Evolutionary conservation across 2,329 filamentous ascomycete genomes (phyloP), one percentile per base, ranked within the genome.

Genomic region (Trichophyton equinum): DNA sequence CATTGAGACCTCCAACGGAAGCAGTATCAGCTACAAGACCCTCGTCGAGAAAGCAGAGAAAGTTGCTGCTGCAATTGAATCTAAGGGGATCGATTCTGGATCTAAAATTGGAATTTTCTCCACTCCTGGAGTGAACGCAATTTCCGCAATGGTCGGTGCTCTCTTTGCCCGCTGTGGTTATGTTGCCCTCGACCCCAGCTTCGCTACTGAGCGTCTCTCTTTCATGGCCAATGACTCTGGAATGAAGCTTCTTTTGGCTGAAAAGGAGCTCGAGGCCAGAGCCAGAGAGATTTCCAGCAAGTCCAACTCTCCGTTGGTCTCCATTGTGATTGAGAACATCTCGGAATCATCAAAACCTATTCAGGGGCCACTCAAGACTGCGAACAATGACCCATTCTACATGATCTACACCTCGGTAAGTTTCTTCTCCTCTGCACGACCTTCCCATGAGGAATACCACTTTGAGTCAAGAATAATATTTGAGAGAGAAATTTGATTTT

Each of bases 351-450:
- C 58, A 57, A 44, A 36, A 51, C 55, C 57, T 53, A 38, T 60
- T 60, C 22, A 60, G 9, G 27, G n/a, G 18, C 27, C 44, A 8
- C 57, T 22, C 57, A 46, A 59, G 18, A 46, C 57, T 13, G 57
- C 57, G 11, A 59, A 59, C 13, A 27, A 61, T 30, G 63, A 67
- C 46, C 65, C 64, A 1, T 67, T 67, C 55, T 67, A 67, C 53
- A 62, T 65, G 36, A 65, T 67, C 6, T 67, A 67, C 46, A 67
- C 66, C 30, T 67, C 65, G 36, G 65, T 67, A 61, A 63, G 65
- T 62, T 42, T 20, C 30, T 49, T 38, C 33, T 38, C 11, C 30
- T 38, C 25, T 49, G 22, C 13, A 4, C 42, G n/a, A 18, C 40
- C 36, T 11, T 25, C 33, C 38, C 2, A 40, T 36, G 9, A 13